A percentile compares a stretch with the other conserved stretches of the same genome.
Conservation (phyloP, 106 monocot genomes). For the Acorus gramineus region DNA sequence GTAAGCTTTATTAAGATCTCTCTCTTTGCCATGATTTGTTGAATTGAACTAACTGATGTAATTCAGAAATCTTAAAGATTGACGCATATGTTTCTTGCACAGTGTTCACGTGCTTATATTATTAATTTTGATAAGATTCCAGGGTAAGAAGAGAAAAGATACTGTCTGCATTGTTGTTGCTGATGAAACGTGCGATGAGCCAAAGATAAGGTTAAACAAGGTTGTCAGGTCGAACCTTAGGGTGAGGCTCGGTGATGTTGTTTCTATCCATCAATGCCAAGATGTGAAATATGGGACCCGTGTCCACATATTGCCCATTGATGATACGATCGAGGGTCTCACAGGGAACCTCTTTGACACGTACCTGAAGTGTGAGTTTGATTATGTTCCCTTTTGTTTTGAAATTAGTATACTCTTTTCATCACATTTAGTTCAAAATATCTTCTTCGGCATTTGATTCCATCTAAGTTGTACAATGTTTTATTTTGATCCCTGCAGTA, state of each 20-base stretch:
- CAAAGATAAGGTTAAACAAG: conserved; percentile 27
- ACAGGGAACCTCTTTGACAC: conserved; percentile 28
- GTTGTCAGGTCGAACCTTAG: conserved; percentile 24
- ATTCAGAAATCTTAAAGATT: too few relatives aligned
- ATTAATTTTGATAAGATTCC: background rate
- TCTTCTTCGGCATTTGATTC: too few relatives aligned
- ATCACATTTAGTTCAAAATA: too few relatives aligned
- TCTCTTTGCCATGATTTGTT: too few relatives aligned
- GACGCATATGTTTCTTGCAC: too few relatives aligned
- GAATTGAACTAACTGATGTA: too few relatives aligned
- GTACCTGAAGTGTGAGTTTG: conserved; percentile 25
- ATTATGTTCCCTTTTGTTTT: too few relatives aligned
- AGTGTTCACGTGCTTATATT: background rate
- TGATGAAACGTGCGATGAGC: conserved; percentile 20
- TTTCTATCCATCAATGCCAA: conserved; percentile 17
- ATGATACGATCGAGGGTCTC: conserved; percentile 31
- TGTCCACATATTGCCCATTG: conserved; percentile 18
- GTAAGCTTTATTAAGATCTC: too few relatives aligned
- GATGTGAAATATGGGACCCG: conserved; percentile 24
- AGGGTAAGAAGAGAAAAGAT: conserved; percentile 30
- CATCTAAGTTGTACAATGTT: too few relatives aligned
- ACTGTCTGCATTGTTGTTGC: conserved; percentile 23
- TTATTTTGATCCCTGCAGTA: too few relatives aligned
- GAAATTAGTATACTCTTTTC: too few relatives aligned
- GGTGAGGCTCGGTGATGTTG: conserved; percentile 26